Evolutionary conservation across 2,329 filamentous ascomycete genomes (phyloP).

Genomic region (Hymenoscyphus albidus): DNA sequence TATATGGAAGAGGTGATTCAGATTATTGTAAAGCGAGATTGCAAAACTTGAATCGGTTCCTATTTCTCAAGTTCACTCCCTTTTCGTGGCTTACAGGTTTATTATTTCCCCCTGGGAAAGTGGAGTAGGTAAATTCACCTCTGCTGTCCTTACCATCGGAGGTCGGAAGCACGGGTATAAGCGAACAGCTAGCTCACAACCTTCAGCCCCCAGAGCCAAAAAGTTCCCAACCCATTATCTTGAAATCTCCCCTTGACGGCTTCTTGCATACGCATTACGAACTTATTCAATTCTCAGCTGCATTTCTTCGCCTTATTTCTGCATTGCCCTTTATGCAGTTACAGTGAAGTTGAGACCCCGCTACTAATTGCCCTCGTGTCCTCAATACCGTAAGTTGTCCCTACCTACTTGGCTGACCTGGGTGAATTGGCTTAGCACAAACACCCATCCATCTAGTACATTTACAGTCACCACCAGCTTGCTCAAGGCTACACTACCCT

Average conservation of each 20-base stretch:
- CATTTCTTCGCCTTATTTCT: conserved; percentile 12
- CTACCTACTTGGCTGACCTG: neutral
- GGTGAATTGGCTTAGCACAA: neutral
- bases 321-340: conserved; percentile 29
- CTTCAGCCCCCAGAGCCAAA: neutral
- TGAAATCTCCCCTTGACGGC: conserved; percentile 12
- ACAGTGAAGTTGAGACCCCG: conserved; percentile 21
- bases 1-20: too few relatives aligned
- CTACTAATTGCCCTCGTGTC: conserved; percentile 28
- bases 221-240: neutral
- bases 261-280: conserved; percentile 22
- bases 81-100: too few relatives aligned
- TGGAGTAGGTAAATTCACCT: too few relatives aligned
- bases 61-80: too few relatives aligned
- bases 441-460: neutral
- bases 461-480: neutral
- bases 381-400: conserved; percentile 17
- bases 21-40: too few relatives aligned
- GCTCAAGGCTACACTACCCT: neutral
- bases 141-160: too few relatives aligned
- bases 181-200: too few relatives aligned
- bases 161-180: too few relatives aligned
- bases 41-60: too few relatives aligned
- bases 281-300: conserved; percentile 9
- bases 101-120: too few relatives aligned